phyloP scores from a whole-genome alignment of 2,329 filamentous ascomycete species.

The Ceratocystis colombiana region DNA sequence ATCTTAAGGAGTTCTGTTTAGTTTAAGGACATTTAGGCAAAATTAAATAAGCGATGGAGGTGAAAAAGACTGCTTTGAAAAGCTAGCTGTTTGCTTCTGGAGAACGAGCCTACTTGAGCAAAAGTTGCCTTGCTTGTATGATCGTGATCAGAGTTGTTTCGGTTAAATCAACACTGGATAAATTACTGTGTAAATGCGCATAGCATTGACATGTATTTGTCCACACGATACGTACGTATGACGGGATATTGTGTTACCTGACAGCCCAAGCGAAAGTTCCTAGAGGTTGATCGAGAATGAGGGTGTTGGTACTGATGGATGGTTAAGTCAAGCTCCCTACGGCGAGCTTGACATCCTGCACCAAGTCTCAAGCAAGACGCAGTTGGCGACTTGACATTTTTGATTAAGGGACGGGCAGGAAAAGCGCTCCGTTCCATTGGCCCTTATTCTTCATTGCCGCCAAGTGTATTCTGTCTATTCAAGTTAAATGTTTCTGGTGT shows the following conservation, averaged over 20 bases:
- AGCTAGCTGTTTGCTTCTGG: no score
- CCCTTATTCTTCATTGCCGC: not conserved
- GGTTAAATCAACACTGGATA: no score
- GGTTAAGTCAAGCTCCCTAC: not conserved
- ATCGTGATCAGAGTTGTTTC: no score
- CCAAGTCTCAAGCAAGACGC: not conserved
- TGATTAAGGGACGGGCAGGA: not conserved
- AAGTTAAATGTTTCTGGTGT: not conserved
- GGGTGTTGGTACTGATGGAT: not conserved
- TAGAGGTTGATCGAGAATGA: not conserved
- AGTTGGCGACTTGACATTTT: not conserved
- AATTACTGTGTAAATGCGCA: no score
- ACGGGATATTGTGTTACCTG: not conserved
- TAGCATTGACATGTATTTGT: not conserved
- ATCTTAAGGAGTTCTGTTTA: not conserved
- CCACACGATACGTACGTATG: not conserved
- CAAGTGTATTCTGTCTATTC: not conserved
- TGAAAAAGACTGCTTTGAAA: not conserved
- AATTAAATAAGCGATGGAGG: not conserved
- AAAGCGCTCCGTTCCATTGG: not conserved
- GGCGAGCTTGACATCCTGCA: not conserved
- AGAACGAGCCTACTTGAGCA: no score
- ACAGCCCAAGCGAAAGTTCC: not conserved
- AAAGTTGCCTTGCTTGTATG: no score
- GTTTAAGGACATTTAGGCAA: not conserved